phyloP scores from a whole-genome alignment of 1,139 yeast species.

The Magnusiomyces suaveolens region DNA sequence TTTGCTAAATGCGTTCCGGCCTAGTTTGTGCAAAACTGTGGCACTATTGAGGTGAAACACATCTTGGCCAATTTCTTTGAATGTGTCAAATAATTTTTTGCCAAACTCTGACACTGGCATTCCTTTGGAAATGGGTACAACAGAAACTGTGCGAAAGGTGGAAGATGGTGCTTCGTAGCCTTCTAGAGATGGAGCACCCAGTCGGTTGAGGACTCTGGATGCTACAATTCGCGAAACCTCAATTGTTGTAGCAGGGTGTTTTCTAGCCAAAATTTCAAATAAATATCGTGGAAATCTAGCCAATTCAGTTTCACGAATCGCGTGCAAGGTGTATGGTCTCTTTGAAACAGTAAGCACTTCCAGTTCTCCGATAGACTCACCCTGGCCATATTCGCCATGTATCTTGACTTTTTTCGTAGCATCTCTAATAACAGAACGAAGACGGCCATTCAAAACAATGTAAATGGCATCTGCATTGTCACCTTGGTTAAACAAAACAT shows the following conservation, averaged over 20 bases:
- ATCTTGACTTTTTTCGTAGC: constrained; percentile 31
- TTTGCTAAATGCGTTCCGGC: constrained; percentile 88
- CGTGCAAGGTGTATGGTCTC: constrained; percentile 65
- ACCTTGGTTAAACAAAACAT: constrained; percentile 67
- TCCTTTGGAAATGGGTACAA: constrained; percentile 69
- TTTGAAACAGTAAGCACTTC: constrained; percentile 82
- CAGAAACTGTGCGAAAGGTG: constrained; percentile 66
- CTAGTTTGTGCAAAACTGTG: constrained; percentile 67
- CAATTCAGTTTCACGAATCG: constrained; percentile 86
- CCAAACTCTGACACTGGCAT: constrained; percentile 84
- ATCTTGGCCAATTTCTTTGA: constrained; percentile 59
- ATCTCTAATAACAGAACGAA: constrained; percentile 49
- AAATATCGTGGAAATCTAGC: constrained; percentile 86
- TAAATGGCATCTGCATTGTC: constrained; percentile 89
- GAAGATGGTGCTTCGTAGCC: constrained; percentile 9
- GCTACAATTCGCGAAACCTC: constrained; percentile 87
- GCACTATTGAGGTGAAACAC: constrained; percentile 78
- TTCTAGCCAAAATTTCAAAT: constrained; percentile 73
- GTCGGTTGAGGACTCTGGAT: constrained; percentile 40
- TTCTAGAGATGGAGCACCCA: constrained; percentile 17
- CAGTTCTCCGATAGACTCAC: constrained; percentile 89
- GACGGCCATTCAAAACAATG: constrained; percentile 80
- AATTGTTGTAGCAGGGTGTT: constrained; percentile 83
- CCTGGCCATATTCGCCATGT: constrained; percentile 81
- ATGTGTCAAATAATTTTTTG: constrained; percentile 54